Conservation (phyloP, 345 rosid genomes). For the Excoecaria cochinchinensis region DNA sequence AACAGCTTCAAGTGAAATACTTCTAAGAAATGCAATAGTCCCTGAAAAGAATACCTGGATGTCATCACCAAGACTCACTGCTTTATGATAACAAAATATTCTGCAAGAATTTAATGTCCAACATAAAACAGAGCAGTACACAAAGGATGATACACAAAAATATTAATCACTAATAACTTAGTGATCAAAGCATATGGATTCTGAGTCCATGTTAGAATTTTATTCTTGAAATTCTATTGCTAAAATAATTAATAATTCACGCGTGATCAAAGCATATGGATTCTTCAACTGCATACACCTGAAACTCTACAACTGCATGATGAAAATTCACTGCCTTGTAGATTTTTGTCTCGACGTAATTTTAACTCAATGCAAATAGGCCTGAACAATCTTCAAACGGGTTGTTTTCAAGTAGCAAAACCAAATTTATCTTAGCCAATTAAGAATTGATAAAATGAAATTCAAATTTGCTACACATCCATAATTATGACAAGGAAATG, state of each 20-base stretch:
- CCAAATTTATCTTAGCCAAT: not conserved
- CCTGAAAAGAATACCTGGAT: constrained; percentile 45
- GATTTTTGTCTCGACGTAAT: not conserved
- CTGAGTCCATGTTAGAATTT: not conserved
- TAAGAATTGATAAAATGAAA: not conserved
- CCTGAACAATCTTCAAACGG: not conserved
- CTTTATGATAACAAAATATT: not conserved
- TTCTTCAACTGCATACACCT: not conserved
- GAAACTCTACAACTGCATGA: not conserved
- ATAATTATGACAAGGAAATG: not conserved
- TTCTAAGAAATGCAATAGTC: constrained; percentile 81
- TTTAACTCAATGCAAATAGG: not conserved
- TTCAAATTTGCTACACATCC: not conserved
- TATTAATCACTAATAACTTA: not conserved
- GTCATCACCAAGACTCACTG: not conserved
- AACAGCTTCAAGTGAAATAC: constrained; percentile 89
- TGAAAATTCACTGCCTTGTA: not conserved
- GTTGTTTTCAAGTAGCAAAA: not conserved
- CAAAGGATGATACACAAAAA: not conserved
- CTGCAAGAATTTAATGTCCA: not conserved
- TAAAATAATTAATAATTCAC: not conserved
- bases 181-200: too few relatives aligned
- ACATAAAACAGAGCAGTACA: not conserved
- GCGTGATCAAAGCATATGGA: not conserved
- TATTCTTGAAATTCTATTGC: not conserved